phyloP scores from a whole-genome alignment of 1,284 basidiomycete genomes.

The Pascua guehoae region DNA sequence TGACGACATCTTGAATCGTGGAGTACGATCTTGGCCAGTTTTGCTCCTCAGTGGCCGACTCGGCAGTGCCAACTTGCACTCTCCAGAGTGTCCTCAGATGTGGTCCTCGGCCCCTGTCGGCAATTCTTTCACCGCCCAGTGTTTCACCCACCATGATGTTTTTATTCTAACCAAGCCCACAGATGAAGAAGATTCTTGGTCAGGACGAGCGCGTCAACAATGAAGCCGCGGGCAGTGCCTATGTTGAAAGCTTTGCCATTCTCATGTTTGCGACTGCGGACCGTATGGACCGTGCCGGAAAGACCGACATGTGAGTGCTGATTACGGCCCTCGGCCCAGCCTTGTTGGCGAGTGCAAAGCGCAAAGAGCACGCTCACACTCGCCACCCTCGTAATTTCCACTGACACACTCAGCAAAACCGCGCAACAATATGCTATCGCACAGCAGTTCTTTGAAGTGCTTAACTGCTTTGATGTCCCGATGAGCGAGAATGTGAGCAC shows the following conservation, averaged over 20 bases:
- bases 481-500: constrained; percentile 42
- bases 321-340: not conserved
- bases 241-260: constrained; percentile 90
- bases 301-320: constrained; percentile 62
- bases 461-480: constrained; percentile 45
- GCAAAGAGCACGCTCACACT: too few species aligned
- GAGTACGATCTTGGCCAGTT: too few species aligned
- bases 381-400: too few species aligned
- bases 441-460: constrained; percentile 49
- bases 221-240: constrained; percentile 76
- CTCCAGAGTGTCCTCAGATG: too few species aligned
- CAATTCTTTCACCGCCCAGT: too few species aligned
- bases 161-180: not conserved
- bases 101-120: too few species aligned
- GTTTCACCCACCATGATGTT: too few species aligned
- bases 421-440: constrained; percentile 48
- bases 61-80: too few species aligned
- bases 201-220: constrained; percentile 77
- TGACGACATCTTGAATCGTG: too few species aligned
- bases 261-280: constrained; percentile 86
- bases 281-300: constrained; percentile 69
- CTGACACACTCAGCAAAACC: constrained; percentile 33
- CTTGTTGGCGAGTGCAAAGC: too few species aligned
- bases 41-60: too few species aligned
- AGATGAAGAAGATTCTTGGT: constrained; percentile 70